Evolutionary conservation across 1,139 yeast species (phyloP).

Genomic region (Saccharomyces hybrid): DNA sequence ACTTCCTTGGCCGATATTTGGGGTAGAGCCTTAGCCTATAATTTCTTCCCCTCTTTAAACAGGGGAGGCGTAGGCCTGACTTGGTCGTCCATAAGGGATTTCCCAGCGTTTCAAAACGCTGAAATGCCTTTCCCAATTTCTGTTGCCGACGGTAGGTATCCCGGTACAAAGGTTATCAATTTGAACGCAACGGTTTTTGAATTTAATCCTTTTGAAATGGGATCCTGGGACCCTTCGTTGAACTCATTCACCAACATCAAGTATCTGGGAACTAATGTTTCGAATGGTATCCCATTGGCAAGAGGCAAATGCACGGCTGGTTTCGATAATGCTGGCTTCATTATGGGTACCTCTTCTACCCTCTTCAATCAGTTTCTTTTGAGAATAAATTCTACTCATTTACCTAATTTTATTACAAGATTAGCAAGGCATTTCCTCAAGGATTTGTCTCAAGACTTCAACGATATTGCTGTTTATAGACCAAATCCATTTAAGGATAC

Average conservation of each 20-base stretch:
- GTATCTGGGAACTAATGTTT: conserved; percentile 59
- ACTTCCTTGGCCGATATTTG: conserved; percentile 68
- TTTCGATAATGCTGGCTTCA: conserved; percentile 67
- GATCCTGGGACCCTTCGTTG: conserved; percentile 77
- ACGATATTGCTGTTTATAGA: conserved; percentile 60
- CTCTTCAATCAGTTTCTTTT: conserved; percentile 41
- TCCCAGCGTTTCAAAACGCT: conserved; percentile 43
- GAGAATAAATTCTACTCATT: conserved; percentile 44
- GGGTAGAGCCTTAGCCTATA: conserved; percentile 68
- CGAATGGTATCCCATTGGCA: conserved; percentile 43
- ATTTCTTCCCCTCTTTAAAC: conserved; percentile 48
- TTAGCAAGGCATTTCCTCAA: conserved; percentile 38
- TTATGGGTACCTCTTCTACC: conserved; percentile 69
- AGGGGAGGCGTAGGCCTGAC: conserved; percentile 55
- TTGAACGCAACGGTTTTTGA: conserved; percentile 68
- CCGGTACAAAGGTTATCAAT: conserved; percentile 46
- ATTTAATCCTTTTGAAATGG: conserved; percentile 71
- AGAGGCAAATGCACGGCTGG: conserved; percentile 48
- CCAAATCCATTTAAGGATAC: conserved; percentile 60
- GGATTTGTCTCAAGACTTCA: conserved; percentile 39
- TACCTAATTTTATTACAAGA: conserved; percentile 42
- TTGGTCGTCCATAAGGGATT: conserved; percentile 47
- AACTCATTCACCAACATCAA: conserved; percentile 56
- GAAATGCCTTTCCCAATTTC: conserved; percentile 78
- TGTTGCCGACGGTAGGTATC: conserved; percentile 68